These are phyloP conservation scores for Discostella stelligera DNA, from an alignment of 352 stramenopile species.

Conservation along the genomic window DNA sequence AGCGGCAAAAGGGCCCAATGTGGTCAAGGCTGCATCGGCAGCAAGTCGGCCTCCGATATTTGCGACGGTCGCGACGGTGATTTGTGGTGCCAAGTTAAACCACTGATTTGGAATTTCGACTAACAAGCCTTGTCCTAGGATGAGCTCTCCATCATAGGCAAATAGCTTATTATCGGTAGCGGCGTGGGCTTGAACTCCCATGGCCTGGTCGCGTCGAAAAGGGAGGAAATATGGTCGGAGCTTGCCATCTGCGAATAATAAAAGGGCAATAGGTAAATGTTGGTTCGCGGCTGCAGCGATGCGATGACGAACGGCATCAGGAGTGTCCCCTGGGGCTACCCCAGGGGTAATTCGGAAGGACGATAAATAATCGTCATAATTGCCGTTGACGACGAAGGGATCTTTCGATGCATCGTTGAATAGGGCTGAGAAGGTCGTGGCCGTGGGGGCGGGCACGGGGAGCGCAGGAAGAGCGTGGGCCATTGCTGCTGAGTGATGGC, in stretches of 20 bases:
- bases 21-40: background rate
- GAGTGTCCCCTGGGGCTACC: background rate
- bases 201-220: slow-evolving; percentile 5
- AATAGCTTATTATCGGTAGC: slow-evolving; percentile 14
- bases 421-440: slow-evolving; percentile 9
- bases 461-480: background rate
- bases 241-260: background rate
- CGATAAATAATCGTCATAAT: slow-evolving; percentile 8
- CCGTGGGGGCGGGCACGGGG: background rate
- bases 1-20: slow-evolving; percentile 4
- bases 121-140: background rate
- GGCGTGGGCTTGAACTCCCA: background rate
- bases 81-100: slow-evolving; percentile 5
- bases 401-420: slow-evolving; percentile 13
- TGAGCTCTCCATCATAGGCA: slow-evolving; percentile 9
- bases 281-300: slow-evolving; percentile 1
- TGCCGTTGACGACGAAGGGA: slow-evolving; percentile 5
- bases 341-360: slow-evolving; percentile 1
- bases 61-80: background rate
- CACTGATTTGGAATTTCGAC: slow-evolving; percentile 3
- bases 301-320: slow-evolving; percentile 4
- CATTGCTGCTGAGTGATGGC: background rate
- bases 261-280: slow-evolving; percentile 6
- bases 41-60: slow-evolving; percentile 2
- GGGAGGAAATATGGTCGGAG: slow-evolving; percentile 4